Evolutionary conservation across 768 basidiomycete genomes (phyloP).

Genomic region (Mycena capillaripes): DNA sequence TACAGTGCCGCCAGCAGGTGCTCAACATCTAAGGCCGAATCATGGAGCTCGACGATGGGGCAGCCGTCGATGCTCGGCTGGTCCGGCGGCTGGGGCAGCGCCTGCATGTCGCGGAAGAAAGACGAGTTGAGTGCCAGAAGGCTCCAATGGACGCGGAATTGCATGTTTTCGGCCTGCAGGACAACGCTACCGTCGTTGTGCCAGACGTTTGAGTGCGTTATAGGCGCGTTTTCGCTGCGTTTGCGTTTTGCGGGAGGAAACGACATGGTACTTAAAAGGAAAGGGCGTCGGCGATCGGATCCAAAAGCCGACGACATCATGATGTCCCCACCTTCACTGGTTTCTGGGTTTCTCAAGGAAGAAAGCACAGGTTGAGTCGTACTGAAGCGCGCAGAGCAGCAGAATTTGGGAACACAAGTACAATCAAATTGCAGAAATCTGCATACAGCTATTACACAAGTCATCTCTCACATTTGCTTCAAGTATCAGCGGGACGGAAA

Average conservation of each 20-base stretch:
- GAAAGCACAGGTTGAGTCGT: no score
- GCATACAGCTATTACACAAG: no score
- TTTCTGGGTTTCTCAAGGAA: no score
- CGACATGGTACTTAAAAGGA: no score
- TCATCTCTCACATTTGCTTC: no score
- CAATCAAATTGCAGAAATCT: no score
- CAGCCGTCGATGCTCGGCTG: neutral
- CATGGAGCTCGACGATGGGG: neutral
- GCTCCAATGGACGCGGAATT: conserved; percentile 31
- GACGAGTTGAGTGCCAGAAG: neutral
- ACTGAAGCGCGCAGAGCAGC: no score
- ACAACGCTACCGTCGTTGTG: conserved; percentile 21
- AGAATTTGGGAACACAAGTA: no score
- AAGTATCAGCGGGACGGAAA: no score
- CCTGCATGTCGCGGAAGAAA: neutral
- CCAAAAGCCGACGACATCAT: no score
- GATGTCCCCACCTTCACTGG: no score
- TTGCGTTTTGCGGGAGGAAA: neutral
- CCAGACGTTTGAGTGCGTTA: neutral
- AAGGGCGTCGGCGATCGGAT: no score
- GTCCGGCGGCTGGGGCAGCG: neutral
- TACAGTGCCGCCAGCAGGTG: neutral
- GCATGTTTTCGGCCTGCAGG: conserved; percentile 5
- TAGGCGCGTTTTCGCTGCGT: neutral
- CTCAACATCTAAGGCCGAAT: neutral